Conservation (phyloP, 148 eudicot species). For the Chenopodium album region DNA sequence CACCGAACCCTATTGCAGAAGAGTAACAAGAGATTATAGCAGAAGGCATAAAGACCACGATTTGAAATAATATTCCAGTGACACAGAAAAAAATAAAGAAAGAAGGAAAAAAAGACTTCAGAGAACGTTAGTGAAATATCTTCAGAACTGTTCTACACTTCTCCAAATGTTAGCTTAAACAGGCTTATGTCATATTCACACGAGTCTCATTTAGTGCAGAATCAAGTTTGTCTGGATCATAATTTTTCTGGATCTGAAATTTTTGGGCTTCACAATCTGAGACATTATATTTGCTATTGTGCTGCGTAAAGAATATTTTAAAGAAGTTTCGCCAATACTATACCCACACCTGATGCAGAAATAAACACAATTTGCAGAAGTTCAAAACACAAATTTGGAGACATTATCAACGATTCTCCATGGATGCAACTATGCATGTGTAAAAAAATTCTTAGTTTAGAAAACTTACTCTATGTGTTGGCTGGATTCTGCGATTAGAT, state of each 20-base stretch:
- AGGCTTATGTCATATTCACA: not conserved
- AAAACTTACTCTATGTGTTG: slow-evolving; percentile 80
- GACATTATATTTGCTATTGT: not conserved
- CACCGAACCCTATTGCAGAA: not conserved
- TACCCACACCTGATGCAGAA: not conserved
- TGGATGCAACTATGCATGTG: not conserved
- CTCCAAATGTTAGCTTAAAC: not conserved
- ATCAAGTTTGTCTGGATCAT: not conserved
- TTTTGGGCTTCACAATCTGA: not conserved
- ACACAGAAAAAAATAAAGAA: not conserved
- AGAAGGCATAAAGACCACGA: not conserved
- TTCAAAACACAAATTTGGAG: not conserved
- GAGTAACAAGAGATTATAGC: not conserved
- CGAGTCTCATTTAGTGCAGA: not conserved
- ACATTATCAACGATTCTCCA: not conserved
- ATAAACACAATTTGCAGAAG: too few relatives aligned
- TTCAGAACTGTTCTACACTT: not conserved
- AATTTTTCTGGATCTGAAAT: not conserved
- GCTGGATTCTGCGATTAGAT: slow-evolving; percentile 92
- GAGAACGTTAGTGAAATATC: not conserved
- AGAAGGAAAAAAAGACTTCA: not conserved
- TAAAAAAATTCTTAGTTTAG: not conserved
- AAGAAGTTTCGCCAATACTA: not conserved
- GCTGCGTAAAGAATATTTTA: not conserved
- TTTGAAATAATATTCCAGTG: not conserved